Evolutionary conservation across 208 protist genomes (phyloP).

Genomic region (Entamoeba nuttalli): DNA sequence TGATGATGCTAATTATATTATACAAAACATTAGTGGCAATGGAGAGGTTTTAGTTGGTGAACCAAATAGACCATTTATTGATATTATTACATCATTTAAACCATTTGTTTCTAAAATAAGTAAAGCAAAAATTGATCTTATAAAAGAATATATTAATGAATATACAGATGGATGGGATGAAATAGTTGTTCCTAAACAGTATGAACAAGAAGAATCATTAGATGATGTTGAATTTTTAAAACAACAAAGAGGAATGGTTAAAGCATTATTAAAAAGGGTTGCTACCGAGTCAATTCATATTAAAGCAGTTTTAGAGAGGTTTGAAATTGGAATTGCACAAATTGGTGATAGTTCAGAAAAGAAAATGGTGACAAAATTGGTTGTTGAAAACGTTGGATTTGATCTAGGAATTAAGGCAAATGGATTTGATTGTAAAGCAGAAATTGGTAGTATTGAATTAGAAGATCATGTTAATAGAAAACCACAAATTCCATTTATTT

Average conservation of each 20-base stretch:
- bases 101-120: not conserved
- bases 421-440: not conserved
- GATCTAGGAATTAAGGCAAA: not conserved
- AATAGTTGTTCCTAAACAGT: not conserved
- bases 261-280: not conserved
- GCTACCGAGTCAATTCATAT: not conserved
- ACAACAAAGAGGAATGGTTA: not conserved
- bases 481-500: not conserved
- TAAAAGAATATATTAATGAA: not conserved
- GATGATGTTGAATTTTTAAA: not conserved
- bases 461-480: not conserved
- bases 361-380: not conserved
- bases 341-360: not conserved
- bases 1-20: not conserved
- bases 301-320: not conserved
- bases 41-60: not conserved
- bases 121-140: not conserved
- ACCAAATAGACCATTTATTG: not conserved
- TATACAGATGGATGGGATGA: not conserved
- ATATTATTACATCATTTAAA: not conserved
- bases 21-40: not conserved
- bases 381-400: not conserved
- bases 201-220: not conserved
- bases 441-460: not conserved
- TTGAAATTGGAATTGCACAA: not conserved